Conservation (phyloP, 176 grass and related monocot species). For the Elymus sibiricus region DNA sequence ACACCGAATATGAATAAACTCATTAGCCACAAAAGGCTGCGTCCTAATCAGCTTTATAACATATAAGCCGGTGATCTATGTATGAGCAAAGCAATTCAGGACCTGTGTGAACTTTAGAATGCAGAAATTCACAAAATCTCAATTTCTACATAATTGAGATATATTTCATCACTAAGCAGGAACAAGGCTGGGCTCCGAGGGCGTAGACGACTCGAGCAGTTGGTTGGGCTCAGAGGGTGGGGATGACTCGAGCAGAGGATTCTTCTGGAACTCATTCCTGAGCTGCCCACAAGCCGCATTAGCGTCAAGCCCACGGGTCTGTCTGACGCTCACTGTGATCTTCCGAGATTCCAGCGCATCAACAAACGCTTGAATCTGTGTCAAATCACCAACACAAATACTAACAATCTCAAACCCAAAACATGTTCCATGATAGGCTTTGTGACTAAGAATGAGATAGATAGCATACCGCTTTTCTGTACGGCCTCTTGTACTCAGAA, state of each 20-base stretch:
- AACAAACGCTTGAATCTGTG: conserved; percentile 65
- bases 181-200: conserved; percentile 31
- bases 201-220: conserved; percentile 19
- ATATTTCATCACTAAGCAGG: conserved; percentile 8
- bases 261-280: conserved; percentile 88
- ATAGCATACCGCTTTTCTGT: conserved; percentile 76
- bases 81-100: neutral
- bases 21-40: neutral
- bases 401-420: neutral
- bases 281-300: conserved; percentile 95
- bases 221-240: conserved; percentile 22
- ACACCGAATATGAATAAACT: neutral
- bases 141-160: neutral
- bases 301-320: conserved; percentile 87
- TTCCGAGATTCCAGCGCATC: conserved; percentile 64
- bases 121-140: neutral
- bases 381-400: neutral
- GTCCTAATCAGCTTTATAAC: neutral
- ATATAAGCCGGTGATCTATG: neutral
- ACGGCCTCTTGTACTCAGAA: conserved; percentile 91
- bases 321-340: conserved; percentile 79
- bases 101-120: neutral
- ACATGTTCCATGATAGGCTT: neutral
- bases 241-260: conserved; percentile 42
- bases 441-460: neutral